Base-by-base conservation (phyloP, 768 basidiomycete species). In the Hypholoma fasciculare region DNA sequence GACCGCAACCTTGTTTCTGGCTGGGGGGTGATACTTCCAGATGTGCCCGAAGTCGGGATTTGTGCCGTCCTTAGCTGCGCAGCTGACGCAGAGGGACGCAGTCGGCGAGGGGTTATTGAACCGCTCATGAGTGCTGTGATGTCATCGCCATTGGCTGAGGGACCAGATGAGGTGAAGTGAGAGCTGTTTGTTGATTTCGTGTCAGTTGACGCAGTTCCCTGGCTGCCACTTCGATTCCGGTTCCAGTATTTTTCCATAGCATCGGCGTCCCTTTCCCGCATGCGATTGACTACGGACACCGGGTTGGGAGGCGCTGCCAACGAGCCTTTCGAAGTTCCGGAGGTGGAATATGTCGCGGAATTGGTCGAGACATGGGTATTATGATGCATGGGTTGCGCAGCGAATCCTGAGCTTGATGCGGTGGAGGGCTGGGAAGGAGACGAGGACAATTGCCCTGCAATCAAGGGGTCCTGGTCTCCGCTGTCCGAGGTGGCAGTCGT, bases 201-300 rank as follows among this genome's bases (percentile, higher is more conserved):
- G 64, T 91, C 89, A 13, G 88, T 88, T 1, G 89, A 90, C 17
- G 87, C 79, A 23, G 86, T 87, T 44, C 84, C 86, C 55, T 80
- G 85, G 65, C 90, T 92, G 50, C 89, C 92, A 67, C 91, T 94
- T 56, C 92, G 83, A 75, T 90, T 90, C 56, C 92, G 83, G 60
- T 83, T 79, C 69, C 92, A 78, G 68, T 92, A 94, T 66, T 92
- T 90, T 70, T 92, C 91, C 79, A 90, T 91, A 38, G 92, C 93
- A 68, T 89, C 89, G 17, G 92, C 92, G 68, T 94, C 92, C 57
- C 86, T 81, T 72, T 92, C 89, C 63, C 87, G 84, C 80, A 94
- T 87, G 36, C 91, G 88, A 64, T 77, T 88, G 27, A 87, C 89
- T 57, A 94, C 84, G 43, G 81, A 80, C 17, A 75, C 66, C 40